These are phyloP conservation scores for Porpolomopsis calyptriformis DNA, from an alignment of 768 basidiomycete species.

Conservation along the genomic window DNA sequence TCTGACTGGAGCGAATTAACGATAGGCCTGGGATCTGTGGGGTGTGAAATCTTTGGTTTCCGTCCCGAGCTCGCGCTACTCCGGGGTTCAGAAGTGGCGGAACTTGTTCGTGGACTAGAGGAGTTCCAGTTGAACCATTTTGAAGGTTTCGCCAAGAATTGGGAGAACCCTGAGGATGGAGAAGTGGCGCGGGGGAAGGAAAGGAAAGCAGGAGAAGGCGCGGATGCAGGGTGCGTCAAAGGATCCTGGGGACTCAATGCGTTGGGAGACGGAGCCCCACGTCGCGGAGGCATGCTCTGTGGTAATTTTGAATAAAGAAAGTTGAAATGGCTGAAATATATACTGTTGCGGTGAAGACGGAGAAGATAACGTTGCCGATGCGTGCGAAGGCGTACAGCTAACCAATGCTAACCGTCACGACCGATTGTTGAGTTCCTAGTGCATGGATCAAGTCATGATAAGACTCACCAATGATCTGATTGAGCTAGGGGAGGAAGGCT, in stretches of 20 bases:
- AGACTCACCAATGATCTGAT: no score
- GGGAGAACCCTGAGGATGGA: constrained; percentile 52
- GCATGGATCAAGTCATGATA: no score
- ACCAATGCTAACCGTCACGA: no score
- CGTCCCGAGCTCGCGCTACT: constrained; percentile 33
- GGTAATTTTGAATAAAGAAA: neutral
- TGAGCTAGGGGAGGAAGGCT: no score
- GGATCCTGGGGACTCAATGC: constrained; percentile 30
- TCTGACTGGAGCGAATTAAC: constrained; percentile 27
- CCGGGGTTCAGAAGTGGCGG: constrained; percentile 35
- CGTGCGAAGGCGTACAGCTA: no score
- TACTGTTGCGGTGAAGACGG: no score
- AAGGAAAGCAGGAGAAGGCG: constrained; percentile 26
- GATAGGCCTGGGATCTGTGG: constrained; percentile 74
- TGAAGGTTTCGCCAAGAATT: constrained; percentile 55
- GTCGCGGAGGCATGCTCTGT: constrained; percentile 43
- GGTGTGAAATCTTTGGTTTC: constrained; percentile 76
- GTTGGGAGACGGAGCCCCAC: constrained; percentile 29
- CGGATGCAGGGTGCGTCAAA: constrained; percentile 13
- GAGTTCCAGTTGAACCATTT: constrained; percentile 63
- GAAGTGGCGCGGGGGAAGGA: constrained; percentile 49
- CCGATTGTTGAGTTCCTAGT: no score
- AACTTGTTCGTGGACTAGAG: constrained; percentile 38
- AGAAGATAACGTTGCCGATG: no score
- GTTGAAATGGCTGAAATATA: no score